phyloP scores from a whole-genome alignment of 257 asterid species.

The Gardenia jasminoides region DNA sequence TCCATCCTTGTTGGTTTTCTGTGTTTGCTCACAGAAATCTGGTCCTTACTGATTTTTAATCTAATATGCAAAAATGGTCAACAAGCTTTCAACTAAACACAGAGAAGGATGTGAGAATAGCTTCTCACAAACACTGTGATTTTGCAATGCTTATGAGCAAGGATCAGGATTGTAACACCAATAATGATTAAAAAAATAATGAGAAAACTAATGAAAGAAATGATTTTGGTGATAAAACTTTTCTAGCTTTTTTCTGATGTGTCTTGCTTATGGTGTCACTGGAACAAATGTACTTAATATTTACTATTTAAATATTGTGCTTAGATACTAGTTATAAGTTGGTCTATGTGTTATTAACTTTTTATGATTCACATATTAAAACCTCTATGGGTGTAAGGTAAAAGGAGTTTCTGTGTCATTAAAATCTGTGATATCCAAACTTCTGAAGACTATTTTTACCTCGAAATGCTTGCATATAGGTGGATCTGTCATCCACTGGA shows the following conservation, averaged over 20 bases:
- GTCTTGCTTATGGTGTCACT: background rate
- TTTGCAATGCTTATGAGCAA: background rate
- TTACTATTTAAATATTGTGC: background rate
- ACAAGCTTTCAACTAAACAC: background rate
- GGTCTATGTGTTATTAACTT: background rate
- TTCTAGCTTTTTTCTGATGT: background rate
- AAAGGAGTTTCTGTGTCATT: background rate
- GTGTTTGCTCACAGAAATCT: background rate
- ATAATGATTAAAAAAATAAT: too few relatives aligned
- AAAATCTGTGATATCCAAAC: background rate
- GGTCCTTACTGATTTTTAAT: background rate
- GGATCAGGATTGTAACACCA: background rate
- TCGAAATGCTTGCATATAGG: background rate
- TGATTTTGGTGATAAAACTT: background rate
- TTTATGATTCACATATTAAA: background rate
- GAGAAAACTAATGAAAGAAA: background rate
- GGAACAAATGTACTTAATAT: background rate
- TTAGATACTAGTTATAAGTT: background rate
- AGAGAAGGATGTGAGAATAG: background rate
- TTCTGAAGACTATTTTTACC: background rate
- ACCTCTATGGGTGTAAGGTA: background rate
- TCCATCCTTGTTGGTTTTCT: background rate
- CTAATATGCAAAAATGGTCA: background rate
- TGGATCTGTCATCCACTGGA: background rate
- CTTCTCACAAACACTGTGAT: background rate